Evolutionary conservation across 805 yeast genomes (phyloP), one percentile per base, ranked within the genome.

Genomic region (Saitoella complicata): DNA sequence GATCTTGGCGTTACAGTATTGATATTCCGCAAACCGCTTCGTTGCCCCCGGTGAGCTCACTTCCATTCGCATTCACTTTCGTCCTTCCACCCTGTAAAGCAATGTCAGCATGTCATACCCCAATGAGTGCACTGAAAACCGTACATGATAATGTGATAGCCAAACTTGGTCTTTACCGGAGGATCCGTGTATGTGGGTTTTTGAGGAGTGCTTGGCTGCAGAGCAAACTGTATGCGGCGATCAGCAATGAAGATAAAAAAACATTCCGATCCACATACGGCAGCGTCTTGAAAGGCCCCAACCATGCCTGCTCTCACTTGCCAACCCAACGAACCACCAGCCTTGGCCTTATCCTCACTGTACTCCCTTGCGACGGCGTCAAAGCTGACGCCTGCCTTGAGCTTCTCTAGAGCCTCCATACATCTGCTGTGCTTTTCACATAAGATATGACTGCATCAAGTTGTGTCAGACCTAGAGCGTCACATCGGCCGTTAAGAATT

Each of bases 241-340:
- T 21, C 21, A 21, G 21, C 21, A 21, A 21, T 21, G 21, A 21
- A 21, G 21, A 3, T 21, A 21, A 21, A 21, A 21, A 21, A 21
- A 49, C 21, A 21, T 21, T 21, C 21, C 21, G 21, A 21, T 21
- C 21, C 21, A 21, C 21, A 21, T 21, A 21, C 21, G 21, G 53
- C 53, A 8, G 53, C 53, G 29, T 50, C 53, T 39, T 50, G 53
- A 30, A 42, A 50, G 35, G 43, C 47, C 7, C 53, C 41, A 5
- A 47, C 51, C 40, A 50, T 21, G 30, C 51, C 46, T 8, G 50
- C 53, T 10, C 53, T 45, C 5, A 50, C 49, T 33, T 46, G 46
- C 53, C 53, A 50, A 6, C 53, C 53, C n/a, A 50, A 35, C 37
- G 46, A 49, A n/a, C 53, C 53, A 21, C 53, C 53, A n/a, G 36